Base-by-base conservation (phyloP, 2,329 filamentous ascomycete genomes). In the Trichoderma sp. region DNA sequence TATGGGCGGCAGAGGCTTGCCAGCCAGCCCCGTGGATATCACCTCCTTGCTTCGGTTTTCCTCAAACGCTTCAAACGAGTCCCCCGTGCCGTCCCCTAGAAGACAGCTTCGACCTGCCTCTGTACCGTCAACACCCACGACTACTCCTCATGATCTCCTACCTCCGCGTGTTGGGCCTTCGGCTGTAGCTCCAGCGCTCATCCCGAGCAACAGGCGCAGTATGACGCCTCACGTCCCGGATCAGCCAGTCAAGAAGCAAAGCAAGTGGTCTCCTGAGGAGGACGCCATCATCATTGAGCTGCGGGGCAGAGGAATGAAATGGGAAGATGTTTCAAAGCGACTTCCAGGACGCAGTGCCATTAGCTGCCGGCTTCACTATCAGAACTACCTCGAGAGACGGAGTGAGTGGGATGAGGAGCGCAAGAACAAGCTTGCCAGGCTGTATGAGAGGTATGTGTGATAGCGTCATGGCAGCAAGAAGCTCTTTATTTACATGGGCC, bases 401-500 rank as follows among this genome's bases (percentile, higher is more conserved):
- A 94, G 93, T 77, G 94, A 97, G 80, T 98, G 95, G 95, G 94
- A 98, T 78, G 96, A 98, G 79, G 95, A 98, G 81, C 92, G 94
- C 80, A 98, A 98, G 84, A 97, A 98, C 83, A 98, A 97, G 84
- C 90, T 98, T 65, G 95, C 95, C 47, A 89, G 95, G 77, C 87
- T 98, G 57, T 98, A 98, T 81, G 95, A 98, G 84, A 93, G 96
- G 95, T 98, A 88, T 77, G 88, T 69, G 18, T 39, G 53, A 6
- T 6, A 43, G 28, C 18, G n/a, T 28, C 28, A 32, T 24, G 39
- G 39, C 4, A 34, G 30, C 8, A 47, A 47, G 15, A 43, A 5
- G 18, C 24, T 28, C 34, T 26, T 36, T 12, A 15, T 68, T 30
- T 24, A 14, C 62, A 28, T 64, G 26, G 11, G 8, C 39, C 26